Evolutionary conservation across 371 early-diverging fungal species (phyloP).

Genomic region (Choanephora cucurbitarum): DNA sequence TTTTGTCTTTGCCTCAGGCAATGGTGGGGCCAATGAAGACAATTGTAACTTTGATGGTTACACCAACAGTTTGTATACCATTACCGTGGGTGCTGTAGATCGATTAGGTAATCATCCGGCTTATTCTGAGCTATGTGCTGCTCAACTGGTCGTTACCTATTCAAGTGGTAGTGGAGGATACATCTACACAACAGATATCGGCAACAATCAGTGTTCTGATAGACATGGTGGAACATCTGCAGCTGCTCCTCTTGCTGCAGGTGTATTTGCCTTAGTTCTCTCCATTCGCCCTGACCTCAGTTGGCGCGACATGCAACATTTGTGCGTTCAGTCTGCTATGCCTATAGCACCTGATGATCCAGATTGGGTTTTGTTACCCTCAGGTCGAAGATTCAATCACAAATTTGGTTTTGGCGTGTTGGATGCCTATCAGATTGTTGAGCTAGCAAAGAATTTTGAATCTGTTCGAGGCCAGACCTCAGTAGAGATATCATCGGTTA

Average conservation of each 20-base stretch:
- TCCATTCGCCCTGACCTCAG: slow-evolving; percentile 75
- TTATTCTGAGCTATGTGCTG: slow-evolving; percentile 89
- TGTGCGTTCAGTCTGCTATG: slow-evolving; percentile 78
- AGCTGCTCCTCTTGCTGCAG: slow-evolving; percentile 87
- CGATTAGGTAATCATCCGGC: slow-evolving; percentile 72
- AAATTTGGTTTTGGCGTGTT: slow-evolving; percentile 90
- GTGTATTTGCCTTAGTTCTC: slow-evolving; percentile 76
- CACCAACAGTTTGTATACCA: slow-evolving; percentile 91
- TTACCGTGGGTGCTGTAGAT: slow-evolving; percentile 91
- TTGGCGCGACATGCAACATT: slow-evolving; percentile 90
- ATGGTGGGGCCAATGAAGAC: slow-evolving; percentile 82
- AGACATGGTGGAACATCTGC: slow-evolving; percentile 89
- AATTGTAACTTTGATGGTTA: slow-evolving; percentile 98
- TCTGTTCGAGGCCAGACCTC: slow-evolving; percentile 64
- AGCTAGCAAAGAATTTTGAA: slow-evolving; percentile 61
- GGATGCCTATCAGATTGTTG: slow-evolving; percentile 82
- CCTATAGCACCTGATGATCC: slow-evolving; percentile 66
- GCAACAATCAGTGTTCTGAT: slow-evolving; percentile 59
- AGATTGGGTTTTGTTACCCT: slow-evolving; percentile 65
- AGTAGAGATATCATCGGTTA: slow-evolving; percentile 49
- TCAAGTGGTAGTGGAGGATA: slow-evolving; percentile 66
- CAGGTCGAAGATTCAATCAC: slow-evolving; percentile 80
- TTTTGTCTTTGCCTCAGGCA: slow-evolving; percentile 94
- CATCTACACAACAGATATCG: slow-evolving; percentile 78
- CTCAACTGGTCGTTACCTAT: slow-evolving; percentile 86